Evolutionary conservation across 1,139 yeast species (phyloP).

Genomic region (Magnusiomyces fungicola): DNA sequence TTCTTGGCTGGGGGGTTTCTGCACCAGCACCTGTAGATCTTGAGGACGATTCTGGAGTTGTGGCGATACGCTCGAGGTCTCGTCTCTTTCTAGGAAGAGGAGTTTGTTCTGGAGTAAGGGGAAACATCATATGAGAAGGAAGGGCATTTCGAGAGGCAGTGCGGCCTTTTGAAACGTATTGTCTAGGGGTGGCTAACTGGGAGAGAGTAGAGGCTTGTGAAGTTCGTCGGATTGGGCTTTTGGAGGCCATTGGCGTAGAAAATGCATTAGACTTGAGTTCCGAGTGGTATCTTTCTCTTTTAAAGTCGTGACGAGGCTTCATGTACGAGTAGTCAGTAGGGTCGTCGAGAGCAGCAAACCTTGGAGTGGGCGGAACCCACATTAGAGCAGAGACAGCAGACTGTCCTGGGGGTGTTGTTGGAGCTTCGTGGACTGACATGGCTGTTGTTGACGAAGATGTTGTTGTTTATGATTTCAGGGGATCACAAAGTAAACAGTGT

Average conservation of each 20-base stretch:
- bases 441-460: not conserved
- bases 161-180: not conserved
- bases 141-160: too few relatives aligned
- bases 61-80: slow-evolving; percentile 10
- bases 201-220: too few relatives aligned
- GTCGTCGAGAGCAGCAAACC: slow-evolving; percentile 33
- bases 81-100: slow-evolving; percentile 13
- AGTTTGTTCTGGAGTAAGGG: slow-evolving; percentile 17
- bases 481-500: too few relatives aligned
- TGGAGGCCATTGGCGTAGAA: not conserved
- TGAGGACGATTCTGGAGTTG: too few relatives aligned
- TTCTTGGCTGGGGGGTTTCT: too few relatives aligned
- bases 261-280: not conserved
- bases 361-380: slow-evolving; percentile 33
- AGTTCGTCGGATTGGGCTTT: not conserved
- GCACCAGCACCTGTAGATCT: too few relatives aligned
- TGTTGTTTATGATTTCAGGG: too few relatives aligned
- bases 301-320: too few relatives aligned
- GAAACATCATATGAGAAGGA: slow-evolving; percentile 9
- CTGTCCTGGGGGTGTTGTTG: slow-evolving; percentile 29
- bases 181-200: too few relatives aligned
- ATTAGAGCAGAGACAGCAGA: slow-evolving; percentile 18
- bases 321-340: slow-evolving; percentile 21
- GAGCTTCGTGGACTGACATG: slow-evolving; percentile 13
- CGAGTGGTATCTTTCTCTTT: too few relatives aligned